Conservation (phyloP, 2,329 filamentous ascomycete genomes). For the Blumeriella jaapii region DNA sequence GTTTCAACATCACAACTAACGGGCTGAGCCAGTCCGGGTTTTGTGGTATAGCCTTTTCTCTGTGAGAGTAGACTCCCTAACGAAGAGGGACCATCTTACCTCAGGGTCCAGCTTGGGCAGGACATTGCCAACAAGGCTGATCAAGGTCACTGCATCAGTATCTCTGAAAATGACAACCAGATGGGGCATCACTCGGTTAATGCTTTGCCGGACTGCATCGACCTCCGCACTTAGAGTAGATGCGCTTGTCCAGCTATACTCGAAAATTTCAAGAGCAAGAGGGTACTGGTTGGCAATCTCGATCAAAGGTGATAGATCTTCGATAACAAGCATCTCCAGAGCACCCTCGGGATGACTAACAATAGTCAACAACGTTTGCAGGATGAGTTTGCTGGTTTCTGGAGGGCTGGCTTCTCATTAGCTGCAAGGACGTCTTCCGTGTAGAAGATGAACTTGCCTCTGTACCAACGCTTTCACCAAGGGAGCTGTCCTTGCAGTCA, state of each 20-base stretch:
- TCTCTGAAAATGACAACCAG: conserved; percentile 43
- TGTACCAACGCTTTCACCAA: conserved; percentile 42
- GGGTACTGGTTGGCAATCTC: conserved; percentile 44
- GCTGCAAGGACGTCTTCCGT: conserved; percentile 2
- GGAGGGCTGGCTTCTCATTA: conserved; percentile 32
- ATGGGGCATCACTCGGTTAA: conserved; percentile 36
- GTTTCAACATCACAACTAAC: conserved; percentile 37
- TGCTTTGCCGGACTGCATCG: conserved; percentile 28
- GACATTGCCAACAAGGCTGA: conserved; percentile 43
- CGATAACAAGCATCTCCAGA: conserved; percentile 34
- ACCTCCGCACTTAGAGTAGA: conserved; percentile 26
- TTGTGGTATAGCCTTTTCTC: conserved; percentile 34
- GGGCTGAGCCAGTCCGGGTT: conserved; percentile 42
- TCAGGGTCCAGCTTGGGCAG: conserved; percentile 37
- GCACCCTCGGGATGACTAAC: conserved; percentile 42
- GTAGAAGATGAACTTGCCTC: conserved; percentile 32
- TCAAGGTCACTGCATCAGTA: conserved; percentile 48
- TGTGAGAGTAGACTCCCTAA: conserved; percentile 4
- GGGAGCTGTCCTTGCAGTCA: conserved; percentile 41
- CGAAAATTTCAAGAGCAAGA: conserved; percentile 43
- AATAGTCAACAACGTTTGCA: conserved; percentile 46
- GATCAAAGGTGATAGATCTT: conserved; percentile 43
- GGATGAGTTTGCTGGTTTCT: conserved; percentile 39
- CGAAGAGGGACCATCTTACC: conserved; percentile 29
- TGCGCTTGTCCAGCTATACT: conserved; percentile 45